Conservation (phyloP, 2,329 filamentous ascomycete genomes). For the Aspergillus ochraceoroseus region DNA sequence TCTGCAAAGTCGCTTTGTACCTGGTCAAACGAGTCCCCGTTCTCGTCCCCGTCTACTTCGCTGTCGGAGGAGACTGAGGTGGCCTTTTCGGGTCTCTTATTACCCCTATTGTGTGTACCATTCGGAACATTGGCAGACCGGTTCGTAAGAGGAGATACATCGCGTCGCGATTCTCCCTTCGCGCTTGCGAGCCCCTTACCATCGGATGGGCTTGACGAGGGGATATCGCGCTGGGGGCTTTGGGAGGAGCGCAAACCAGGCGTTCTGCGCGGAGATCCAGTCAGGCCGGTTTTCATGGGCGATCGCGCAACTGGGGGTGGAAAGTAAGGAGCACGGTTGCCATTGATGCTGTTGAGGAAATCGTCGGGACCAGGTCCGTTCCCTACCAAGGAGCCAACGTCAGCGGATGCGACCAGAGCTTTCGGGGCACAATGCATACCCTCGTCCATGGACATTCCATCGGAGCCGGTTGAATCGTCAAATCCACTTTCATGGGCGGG, state of each 20-base stretch:
- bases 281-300: constrained; percentile 43
- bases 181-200: constrained; percentile 26
- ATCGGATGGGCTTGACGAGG: constrained; percentile 40
- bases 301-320: constrained; percentile 43
- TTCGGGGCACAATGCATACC: constrained; percentile 47
- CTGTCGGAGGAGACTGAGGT: constrained; percentile 32
- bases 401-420: no score
- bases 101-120: constrained; percentile 22
- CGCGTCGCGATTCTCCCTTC: constrained; percentile 24
- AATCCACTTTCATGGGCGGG: constrained; percentile 36
- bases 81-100: constrained; percentile 20
- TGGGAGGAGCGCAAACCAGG: constrained; percentile 43
- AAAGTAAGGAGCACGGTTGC: constrained; percentile 33
- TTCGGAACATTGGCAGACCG: constrained; percentile 34
- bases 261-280: constrained; percentile 42
- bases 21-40: constrained; percentile 28
- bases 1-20: constrained; percentile 26
- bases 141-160: constrained; percentile 36
- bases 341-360: constrained; percentile 36
- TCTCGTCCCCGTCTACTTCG: constrained; percentile 32
- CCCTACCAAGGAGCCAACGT: constrained; percentile 24
- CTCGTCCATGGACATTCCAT: constrained; percentile 60
- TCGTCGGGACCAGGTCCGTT: constrained; percentile 42
- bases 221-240: constrained; percentile 30
- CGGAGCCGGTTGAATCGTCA: constrained; percentile 48